These are phyloP conservation scores for Taiozyma sp. DNA, from an alignment of 1,139 yeast species.

Conservation along the genomic window DNA sequence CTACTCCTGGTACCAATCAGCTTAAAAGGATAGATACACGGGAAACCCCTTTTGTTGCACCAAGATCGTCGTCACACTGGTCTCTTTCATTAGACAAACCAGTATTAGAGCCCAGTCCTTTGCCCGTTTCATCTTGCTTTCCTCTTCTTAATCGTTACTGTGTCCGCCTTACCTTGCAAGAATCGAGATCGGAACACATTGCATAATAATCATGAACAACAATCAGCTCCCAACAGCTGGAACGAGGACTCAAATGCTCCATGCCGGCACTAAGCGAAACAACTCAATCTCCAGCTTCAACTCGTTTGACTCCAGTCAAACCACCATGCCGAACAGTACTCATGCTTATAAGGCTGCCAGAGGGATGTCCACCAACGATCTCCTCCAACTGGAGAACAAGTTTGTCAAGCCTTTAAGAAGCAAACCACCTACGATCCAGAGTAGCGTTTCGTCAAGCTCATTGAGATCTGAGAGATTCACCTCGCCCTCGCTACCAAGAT, in stretches of 20 bases:
- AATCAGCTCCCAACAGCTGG: background rate
- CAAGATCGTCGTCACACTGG: background rate
- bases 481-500: background rate
- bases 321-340: slow-evolving; percentile 2
- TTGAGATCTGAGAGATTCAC: background rate
- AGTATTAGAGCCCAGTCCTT: background rate
- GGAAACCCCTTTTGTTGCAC: background rate
- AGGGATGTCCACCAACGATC: slow-evolving; percentile 19
- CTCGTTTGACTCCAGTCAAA: slow-evolving; percentile 8
- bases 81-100: background rate
- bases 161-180: background rate
- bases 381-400: slow-evolving; percentile 13
- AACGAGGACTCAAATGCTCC: background rate
- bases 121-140: background rate
- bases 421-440: background rate
- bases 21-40: background rate
- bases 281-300: slow-evolving; percentile 17
- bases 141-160: background rate
- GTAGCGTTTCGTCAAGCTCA: background rate
- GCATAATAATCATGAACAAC: background rate
- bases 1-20: background rate
- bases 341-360: slow-evolving; percentile 11
- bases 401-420: slow-evolving; percentile 15
- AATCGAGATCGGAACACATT: background rate
- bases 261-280: slow-evolving; percentile 2